Conservation (phyloP, 306 rosid species). For the Cucurbita moschata region DNA sequence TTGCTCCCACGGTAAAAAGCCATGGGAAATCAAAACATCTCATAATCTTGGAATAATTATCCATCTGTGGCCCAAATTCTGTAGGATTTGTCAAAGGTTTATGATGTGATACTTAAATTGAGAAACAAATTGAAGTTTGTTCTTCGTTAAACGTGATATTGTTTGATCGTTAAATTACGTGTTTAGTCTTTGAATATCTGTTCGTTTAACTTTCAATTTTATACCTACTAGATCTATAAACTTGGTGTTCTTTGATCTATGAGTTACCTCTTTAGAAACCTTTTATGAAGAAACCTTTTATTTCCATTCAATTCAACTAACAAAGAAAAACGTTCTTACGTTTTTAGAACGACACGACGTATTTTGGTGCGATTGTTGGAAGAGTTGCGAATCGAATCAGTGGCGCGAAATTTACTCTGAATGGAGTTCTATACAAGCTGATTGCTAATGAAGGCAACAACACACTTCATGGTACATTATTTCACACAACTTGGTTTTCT, state of each 20-base stretch:
- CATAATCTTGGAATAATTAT: background rate
- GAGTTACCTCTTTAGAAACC: background rate
- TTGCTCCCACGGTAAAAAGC: background rate
- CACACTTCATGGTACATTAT: slow-evolving; percentile 54
- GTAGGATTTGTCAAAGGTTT: background rate
- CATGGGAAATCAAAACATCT: background rate
- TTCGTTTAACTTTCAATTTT: background rate
- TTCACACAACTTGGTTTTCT: background rate
- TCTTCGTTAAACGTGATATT: background rate
- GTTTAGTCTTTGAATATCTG: too few species aligned
- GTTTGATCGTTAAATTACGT: too few species aligned
- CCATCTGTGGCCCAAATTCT: background rate
- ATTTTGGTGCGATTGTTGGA: slow-evolving; percentile 66
- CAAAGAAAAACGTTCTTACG: background rate
- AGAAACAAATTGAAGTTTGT: background rate
- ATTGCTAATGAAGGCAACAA: slow-evolving; percentile 61
- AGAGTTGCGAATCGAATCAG: slow-evolving; percentile 79
- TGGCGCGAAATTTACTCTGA: slow-evolving; percentile 55
- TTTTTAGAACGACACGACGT: slow-evolving; percentile 49
- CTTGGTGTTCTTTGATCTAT: background rate
- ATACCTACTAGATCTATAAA: too few species aligned
- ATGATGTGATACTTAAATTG: background rate
- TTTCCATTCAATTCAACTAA: background rate
- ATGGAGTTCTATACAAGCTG: slow-evolving; percentile 51
- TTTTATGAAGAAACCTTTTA: background rate